phyloP scores from a whole-genome alignment of 2,329 filamentous ascomycete genomes.

The Zymoseptoria pseudotritici region DNA sequence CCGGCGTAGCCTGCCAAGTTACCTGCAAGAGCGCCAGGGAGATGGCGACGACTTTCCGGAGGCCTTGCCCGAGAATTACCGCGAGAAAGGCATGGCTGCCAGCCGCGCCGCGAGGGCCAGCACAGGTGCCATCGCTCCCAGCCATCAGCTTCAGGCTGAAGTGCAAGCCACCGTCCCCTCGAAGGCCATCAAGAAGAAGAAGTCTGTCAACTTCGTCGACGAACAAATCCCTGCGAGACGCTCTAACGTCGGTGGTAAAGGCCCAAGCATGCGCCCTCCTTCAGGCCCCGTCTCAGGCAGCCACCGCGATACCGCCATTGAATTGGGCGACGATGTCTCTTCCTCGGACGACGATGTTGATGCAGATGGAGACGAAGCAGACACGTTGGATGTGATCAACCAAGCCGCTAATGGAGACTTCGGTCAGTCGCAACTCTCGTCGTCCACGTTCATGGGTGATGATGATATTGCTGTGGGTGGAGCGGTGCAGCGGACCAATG shows the following conservation, averaged over 20 bases:
- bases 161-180: constrained; percentile 5
- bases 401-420: constrained; percentile 35
- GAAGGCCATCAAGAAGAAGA: constrained; percentile 1
- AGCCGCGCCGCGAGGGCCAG: constrained; percentile 2
- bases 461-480: neutral
- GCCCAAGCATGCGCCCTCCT: constrained; percentile 25
- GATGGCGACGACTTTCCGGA: constrained; percentile 37
- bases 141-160: constrained; percentile 10
- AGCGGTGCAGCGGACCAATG: neutral
- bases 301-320: constrained; percentile 19
- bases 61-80: constrained; percentile 37
- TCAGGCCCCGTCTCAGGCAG: constrained; percentile 27
- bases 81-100: constrained; percentile 24
- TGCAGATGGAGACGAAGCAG: constrained; percentile 35
- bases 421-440: constrained; percentile 4
- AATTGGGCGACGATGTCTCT: constrained; percentile 25
- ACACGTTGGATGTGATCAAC: constrained; percentile 51
- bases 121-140: constrained; percentile 4
- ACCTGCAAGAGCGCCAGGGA: constrained; percentile 36
- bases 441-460: constrained; percentile 6
- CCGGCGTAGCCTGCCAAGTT: constrained; percentile 26
- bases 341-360: constrained; percentile 40
- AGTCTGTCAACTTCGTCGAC: neutral
- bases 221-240: neutral
- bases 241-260: constrained; percentile 22